Conservation (phyloP, 2,329 filamentous ascomycete genomes). For the Mycosphaerella sp. region DNA sequence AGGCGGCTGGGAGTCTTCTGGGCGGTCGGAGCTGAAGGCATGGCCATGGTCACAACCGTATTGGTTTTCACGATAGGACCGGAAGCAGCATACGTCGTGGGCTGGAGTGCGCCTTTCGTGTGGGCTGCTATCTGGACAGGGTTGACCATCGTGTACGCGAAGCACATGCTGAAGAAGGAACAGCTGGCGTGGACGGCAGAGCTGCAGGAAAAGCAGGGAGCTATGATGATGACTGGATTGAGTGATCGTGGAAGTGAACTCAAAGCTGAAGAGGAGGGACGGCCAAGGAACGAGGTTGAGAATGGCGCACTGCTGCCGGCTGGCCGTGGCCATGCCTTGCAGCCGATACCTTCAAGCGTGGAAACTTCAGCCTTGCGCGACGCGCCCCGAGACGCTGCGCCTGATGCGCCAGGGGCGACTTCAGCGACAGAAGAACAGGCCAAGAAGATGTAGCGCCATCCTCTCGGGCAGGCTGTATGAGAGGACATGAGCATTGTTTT, state of each 20-base stretch:
- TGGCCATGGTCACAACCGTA: slow-evolving; percentile 39
- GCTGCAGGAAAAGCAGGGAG: slow-evolving; percentile 25
- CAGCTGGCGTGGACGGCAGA: slow-evolving; percentile 34
- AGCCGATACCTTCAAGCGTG: neutral
- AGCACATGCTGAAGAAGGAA: slow-evolving; percentile 34
- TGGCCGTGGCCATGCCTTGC: neutral
- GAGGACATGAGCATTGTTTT: neutral
- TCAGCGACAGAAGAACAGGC: neutral
- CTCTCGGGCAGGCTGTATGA: neutral
- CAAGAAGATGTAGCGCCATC: neutral
- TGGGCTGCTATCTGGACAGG: slow-evolving; percentile 46
- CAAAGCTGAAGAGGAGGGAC: neutral
- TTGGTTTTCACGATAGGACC: slow-evolving; percentile 45
- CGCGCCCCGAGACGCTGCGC: neutral
- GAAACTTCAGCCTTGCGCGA: neutral
- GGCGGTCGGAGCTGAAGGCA: slow-evolving; percentile 42
- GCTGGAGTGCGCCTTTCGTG: slow-evolving; percentile 46
- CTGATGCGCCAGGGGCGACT: neutral
- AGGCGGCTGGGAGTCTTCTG: slow-evolving; percentile 49
- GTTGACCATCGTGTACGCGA: slow-evolving; percentile 44
- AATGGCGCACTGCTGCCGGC: neutral
- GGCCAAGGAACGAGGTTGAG: neutral
- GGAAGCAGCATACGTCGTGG: slow-evolving; percentile 46
- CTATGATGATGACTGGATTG: slow-evolving; percentile 1
- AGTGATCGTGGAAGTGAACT: slow-evolving; percentile 7